Conservation (phyloP, 2,329 filamentous ascomycete genomes). For the Mycogone perniciosa region DNA sequence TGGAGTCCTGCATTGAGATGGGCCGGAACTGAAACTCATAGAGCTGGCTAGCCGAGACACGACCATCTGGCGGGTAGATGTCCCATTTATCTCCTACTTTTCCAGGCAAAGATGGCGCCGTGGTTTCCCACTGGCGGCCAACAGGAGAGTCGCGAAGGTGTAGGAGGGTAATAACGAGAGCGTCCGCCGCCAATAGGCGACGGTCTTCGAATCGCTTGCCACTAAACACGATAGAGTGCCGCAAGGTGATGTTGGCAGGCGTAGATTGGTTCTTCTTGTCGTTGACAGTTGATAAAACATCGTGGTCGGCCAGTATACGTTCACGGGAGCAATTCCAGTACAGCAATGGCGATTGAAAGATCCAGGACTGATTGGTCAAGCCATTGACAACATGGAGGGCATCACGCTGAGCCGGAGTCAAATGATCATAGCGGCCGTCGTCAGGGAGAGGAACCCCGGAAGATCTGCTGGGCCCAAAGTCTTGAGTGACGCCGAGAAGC, state of each 20-base stretch:
- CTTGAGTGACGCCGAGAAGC: conserved; percentile 54
- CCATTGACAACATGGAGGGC: conserved; percentile 54
- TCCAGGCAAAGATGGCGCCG: conserved; percentile 46
- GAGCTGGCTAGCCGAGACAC: conserved; percentile 49
- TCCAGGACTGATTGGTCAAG: conserved; percentile 60
- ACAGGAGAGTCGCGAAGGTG: conserved; percentile 60
- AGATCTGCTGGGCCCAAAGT: conserved; percentile 45
- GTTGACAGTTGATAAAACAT: conserved; percentile 66
- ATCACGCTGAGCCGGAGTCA: conserved; percentile 44
- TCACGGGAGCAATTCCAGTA: conserved; percentile 68
- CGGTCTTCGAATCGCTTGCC: conserved; percentile 70
- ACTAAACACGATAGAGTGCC: conserved; percentile 74
- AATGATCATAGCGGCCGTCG: conserved; percentile 24
- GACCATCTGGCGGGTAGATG: conserved; percentile 56
- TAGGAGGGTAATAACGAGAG: conserved; percentile 70
- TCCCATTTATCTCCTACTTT: conserved; percentile 51
- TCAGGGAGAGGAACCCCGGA: conserved; percentile 19
- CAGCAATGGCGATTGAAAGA: conserved; percentile 75
- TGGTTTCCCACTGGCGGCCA: conserved; percentile 58
- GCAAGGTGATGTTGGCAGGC: conserved; percentile 64
- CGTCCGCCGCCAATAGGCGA: conserved; percentile 64
- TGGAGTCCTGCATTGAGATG: conserved; percentile 59
- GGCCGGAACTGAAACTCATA: conserved; percentile 77
- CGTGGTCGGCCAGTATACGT: conserved; percentile 50
- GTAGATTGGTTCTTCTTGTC: conserved; percentile 54